Evolutionary conservation across 2,329 filamentous ascomycete genomes (phyloP).

Genomic region (Arthrocladium fulminans): DNA sequence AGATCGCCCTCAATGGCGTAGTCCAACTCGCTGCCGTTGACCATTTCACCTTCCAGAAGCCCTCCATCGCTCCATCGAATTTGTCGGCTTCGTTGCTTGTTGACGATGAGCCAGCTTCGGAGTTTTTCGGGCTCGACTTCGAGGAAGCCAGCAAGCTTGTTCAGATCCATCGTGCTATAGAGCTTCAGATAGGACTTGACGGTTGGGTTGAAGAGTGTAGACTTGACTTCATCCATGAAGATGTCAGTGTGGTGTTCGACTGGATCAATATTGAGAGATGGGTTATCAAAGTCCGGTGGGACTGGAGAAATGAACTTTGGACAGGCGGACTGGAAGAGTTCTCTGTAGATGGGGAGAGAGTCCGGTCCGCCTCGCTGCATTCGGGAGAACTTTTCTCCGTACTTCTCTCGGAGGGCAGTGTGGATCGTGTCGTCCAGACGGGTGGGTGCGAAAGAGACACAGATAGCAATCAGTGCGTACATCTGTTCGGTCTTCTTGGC

Average conservation of each 20-base stretch:
- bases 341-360: constrained; percentile 91
- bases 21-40: constrained; percentile 91
- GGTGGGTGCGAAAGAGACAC: constrained; percentile 94
- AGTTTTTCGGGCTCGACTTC: constrained; percentile 96
- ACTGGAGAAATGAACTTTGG: constrained; percentile 99
- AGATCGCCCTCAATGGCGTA: constrained; percentile 94
- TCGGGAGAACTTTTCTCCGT: constrained; percentile 93
- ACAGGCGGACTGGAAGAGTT: constrained; percentile 95
- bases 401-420: constrained; percentile 95
- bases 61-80: constrained; percentile 87
- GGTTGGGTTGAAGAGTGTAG: constrained; percentile 92
- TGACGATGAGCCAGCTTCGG: constrained; percentile 85
- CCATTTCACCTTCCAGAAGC: constrained; percentile 81
- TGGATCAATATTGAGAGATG: constrained; percentile 89
- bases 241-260: constrained; percentile 93
- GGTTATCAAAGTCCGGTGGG: constrained; percentile 94
- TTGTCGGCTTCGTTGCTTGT: constrained; percentile 97
- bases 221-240: constrained; percentile 99
- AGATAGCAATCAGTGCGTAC: constrained; percentile 98
- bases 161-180: constrained; percentile 98
- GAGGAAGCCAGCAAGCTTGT: constrained; percentile 94
- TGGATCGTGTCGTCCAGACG: constrained; percentile 98
- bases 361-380: constrained; percentile 94
- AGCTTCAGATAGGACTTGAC: constrained; percentile 98
- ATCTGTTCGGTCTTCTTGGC: constrained; percentile 99